Evolutionary conservation across 2,329 filamentous ascomycete species (phyloP).

Genomic region (Paramyrothecium sp.): DNA sequence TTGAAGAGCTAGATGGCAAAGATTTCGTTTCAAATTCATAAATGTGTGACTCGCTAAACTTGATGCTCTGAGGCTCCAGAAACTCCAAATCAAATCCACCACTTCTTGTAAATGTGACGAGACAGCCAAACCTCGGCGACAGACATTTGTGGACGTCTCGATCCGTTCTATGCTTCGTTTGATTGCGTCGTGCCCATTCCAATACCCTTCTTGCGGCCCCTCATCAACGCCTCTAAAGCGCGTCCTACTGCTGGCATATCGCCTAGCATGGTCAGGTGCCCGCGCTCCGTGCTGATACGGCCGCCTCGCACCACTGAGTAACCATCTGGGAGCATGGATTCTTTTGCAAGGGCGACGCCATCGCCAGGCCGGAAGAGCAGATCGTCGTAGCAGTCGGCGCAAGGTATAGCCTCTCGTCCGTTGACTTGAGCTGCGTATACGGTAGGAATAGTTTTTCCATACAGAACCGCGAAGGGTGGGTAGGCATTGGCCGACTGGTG

Average conservation of each 20-base stretch:
- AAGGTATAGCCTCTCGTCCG: constrained; percentile 70
- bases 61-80: too few relatives aligned
- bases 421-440: constrained; percentile 78
- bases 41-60: too few relatives aligned
- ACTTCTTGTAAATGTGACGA: too few relatives aligned
- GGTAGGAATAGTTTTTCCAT: constrained; percentile 83
- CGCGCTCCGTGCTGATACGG: constrained; percentile 75
- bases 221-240: constrained; percentile 67
- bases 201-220: constrained; percentile 69
- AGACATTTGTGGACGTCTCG: neutral
- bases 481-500: constrained; percentile 70
- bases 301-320: constrained; percentile 74
- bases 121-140: neutral
- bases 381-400: constrained; percentile 79
- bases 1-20: too few relatives aligned
- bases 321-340: constrained; percentile 80
- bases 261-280: constrained; percentile 84
- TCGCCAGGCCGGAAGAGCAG: constrained; percentile 85
- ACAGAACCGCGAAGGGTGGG: constrained; percentile 79
- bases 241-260: constrained; percentile 79
- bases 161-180: neutral
- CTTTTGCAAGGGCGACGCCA: constrained; percentile 81
- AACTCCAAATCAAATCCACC: too few relatives aligned
- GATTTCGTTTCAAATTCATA: too few relatives aligned
- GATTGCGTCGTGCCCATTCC: constrained; percentile 49